Percentiles rank a stretch among this genome's conserved stretches.
These are phyloP conservation scores for Phytopythium aichiense DNA, from an alignment of 352 stramenopile species.

Conservation along the genomic window DNA sequence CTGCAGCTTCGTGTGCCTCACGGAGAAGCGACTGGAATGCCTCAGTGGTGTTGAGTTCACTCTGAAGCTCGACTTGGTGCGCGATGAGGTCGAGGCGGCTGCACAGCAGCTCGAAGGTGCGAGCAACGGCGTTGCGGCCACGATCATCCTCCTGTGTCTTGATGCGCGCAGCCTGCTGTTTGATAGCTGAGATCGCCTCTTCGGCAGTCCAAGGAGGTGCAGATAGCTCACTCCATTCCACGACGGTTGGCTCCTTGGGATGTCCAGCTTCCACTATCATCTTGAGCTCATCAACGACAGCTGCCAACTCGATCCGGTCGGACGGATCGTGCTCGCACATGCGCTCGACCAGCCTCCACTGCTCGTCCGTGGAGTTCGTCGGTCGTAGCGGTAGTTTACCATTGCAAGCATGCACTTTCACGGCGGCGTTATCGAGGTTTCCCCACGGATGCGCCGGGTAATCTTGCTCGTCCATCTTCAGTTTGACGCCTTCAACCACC, in stretches of 20 bases:
- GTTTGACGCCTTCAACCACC: not conserved
- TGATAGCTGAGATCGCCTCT: not conserved
- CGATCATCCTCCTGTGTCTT: not conserved
- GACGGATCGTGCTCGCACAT: constrained; percentile 5
- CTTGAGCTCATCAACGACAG: constrained; percentile 1
- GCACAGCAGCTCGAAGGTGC: not conserved
- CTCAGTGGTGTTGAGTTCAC: too few species aligned
- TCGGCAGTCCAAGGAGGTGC: constrained; percentile 20
- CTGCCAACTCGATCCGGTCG: constrained; percentile 1
- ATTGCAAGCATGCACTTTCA: not conserved
- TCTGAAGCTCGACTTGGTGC: not conserved
- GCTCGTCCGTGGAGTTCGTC: not conserved
- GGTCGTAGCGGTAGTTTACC: not conserved
- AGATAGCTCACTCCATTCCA: not conserved
- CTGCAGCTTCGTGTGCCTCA: not conserved
- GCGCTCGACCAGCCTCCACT: constrained; percentile 3
- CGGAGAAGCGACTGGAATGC: not conserved
- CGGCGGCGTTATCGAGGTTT: not conserved
- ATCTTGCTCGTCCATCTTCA: not conserved
- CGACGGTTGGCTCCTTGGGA: not conserved
- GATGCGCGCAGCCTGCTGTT: not conserved
- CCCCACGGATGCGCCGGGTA: not conserved
- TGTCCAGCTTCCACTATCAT: not conserved
- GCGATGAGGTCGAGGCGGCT: not conserved
- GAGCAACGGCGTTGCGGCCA: not conserved